Base-by-base conservation (phyloP, 2,329 filamentous ascomycete species). In the Diaporthe longicolla region DNA sequence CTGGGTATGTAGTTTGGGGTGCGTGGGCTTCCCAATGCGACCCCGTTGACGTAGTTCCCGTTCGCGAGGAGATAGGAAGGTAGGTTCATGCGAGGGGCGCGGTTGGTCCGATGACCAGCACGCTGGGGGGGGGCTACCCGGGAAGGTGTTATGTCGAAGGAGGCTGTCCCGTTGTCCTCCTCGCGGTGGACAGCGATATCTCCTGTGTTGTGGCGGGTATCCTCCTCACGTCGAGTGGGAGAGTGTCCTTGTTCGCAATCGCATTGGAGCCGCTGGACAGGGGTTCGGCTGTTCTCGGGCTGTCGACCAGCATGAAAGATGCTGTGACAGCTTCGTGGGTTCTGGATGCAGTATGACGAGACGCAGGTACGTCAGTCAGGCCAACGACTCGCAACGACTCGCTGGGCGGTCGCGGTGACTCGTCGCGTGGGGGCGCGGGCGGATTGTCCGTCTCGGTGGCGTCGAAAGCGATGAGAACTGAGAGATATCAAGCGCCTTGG, bases 331-430 rank as follows among this genome's bases (percentile, higher is more conserved):
- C 57, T 61, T 54, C 19, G 57, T 63, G 45, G 70, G 57, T 63
- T 71, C 50, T 29, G 70, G 48, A 54, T 13, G 70, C 70, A 71
- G 70, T 54, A 71, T 71, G 70, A 63, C 70, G 58, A 55, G 58
- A 71, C 50, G 57, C 70, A 71, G 70, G 70, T 71, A 71, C 70
- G 70, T 54, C 70, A 71, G 70, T 63, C 48, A 45, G 54, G 45
- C 48, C 70, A 43, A 71, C 70, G 70, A 68, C 63, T 40, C 45
- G 63, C 48, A 54, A 54, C 70, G 50, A 54, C 35, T 63, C 24
- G 48, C 17, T 63, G 66, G 35, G 35, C 52, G 19, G 50, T 45
- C 37, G 66, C 50, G 48, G 57, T 71, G 57, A 54, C 32, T 61
- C 57, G 70, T 63, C 57, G 70, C 70, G 70, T 65, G 48, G 57